Conservation (phyloP, 768 basidiomycete species). For the Mycena rebaudengoi region DNA sequence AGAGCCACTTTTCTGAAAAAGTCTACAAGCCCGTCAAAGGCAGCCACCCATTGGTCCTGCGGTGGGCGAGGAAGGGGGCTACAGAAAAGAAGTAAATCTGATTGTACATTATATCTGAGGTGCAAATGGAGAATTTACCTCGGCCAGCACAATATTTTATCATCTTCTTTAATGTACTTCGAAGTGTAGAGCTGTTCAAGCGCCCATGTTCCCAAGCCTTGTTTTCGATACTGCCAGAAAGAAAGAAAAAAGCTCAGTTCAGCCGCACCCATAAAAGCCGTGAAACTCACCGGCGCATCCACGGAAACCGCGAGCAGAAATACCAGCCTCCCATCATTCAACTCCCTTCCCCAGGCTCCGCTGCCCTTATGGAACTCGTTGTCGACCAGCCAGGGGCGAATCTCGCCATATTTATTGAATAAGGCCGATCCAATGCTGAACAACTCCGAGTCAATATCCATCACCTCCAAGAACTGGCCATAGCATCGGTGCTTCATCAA, state of each 20-base stretch:
- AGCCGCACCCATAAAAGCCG: not conserved
- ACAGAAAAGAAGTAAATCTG: not conserved
- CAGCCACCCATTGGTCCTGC: not conserved
- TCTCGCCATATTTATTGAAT: constrained; percentile 12
- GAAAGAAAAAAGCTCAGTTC: not conserved
- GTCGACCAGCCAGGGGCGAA: constrained; percentile 10
- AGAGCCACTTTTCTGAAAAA: constrained; percentile 9
- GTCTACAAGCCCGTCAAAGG: constrained; percentile 8
- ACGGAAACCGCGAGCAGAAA: constrained; percentile 2
- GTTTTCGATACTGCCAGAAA: not conserved
- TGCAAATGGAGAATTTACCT: not conserved
- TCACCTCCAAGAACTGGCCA: constrained; percentile 3
- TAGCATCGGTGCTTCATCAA: not conserved
- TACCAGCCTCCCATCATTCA: not conserved
- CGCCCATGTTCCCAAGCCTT: constrained; percentile 12
- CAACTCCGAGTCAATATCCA: constrained; percentile 9
- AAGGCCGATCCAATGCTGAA: constrained; percentile 4
- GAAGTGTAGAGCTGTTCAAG: constrained; percentile 10
- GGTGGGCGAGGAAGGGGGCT: constrained; percentile 15
- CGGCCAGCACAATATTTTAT: constrained; percentile 16
- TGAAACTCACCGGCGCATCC: not conserved
- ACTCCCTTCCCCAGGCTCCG: constrained; percentile 15
- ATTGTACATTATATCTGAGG: not conserved
- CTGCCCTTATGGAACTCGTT: constrained; percentile 16
- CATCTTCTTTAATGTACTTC: constrained; percentile 2